Evolutionary conservation across 1,284 basidiomycete genomes (phyloP), one percentile per base, ranked within the genome.

Genomic region (Irpex lacteus): DNA sequence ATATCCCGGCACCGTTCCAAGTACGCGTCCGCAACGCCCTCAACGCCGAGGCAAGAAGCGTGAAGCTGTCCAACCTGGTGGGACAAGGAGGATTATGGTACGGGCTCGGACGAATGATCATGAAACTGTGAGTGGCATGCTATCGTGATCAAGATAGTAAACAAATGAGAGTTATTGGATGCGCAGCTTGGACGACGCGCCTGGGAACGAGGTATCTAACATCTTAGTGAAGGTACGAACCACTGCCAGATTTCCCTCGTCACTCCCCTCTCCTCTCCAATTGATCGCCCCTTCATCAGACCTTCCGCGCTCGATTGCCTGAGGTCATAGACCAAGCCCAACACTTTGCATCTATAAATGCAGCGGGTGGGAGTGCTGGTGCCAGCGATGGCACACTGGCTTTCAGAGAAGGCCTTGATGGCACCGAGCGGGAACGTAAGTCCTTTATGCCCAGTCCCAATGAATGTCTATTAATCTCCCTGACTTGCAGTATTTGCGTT

Each of bases 71-170:
- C 3, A 84, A 82, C 40, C 84, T 95, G 2, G 93, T 96, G 3
- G 95, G 95, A 4, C 87, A 88, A n/a, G 92, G 91, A 5, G 92
- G 93, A 3, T 78, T 88, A 69, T 97, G 95, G 95, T 97, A 96
- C 74, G 89, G 89, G 2, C 95, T 95, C 74, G 95, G 95, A 11
- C 87, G 88, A 71, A 86, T 87, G 69, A 86, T 96, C 65, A 90
- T 90, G 77, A 87, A 89, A 61, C 83, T 96, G 93, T 93, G 71
- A 70, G 87, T 79, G 5, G 8, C 13, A 38, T 18, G 9, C n/a
- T 44, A 47, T 47, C 2, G 54, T 13, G 11, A 13, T 47, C 0
- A 15, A n/a, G 40, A 47, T 50, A 6, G 32, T 34, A 5, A 1
- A 34, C 6, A 34, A 34, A 34, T 34, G 32, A 34, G 36, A 13